Base-by-base conservation (phyloP, 441 rosid genomes). In the Rhodomyrtus psidioides region DNA sequence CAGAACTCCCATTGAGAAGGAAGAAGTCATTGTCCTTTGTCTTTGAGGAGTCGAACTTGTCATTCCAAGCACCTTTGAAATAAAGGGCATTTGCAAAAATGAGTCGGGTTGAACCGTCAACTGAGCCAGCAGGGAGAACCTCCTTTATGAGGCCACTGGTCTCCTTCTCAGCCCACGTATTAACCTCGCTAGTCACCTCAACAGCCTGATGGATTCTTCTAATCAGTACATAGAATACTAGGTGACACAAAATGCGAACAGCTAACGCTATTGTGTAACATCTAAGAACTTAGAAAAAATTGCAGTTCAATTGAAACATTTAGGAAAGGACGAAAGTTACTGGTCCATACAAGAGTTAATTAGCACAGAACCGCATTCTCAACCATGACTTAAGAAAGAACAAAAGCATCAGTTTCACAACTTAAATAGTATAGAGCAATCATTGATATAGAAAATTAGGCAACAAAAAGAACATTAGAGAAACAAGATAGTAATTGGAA, bases 11-110 rank as follows among this genome's bases (percentile, higher is more conserved):
- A 62, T 90, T 90, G 55, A 91, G 87, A 86, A 93, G 97, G 88
- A 93, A 90, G 90, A 97, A 97, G 44, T 94, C 95, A 51, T 85
- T 60, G 34, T 93, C 95, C 85, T 91, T 89, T 3, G 97, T 94
- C 82, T 89, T 56, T 2, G 93, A 92, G 3, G 91, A 87, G 83
- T 95, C 94, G 58, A 95, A 95, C 83, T 92, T 92, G 82, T 95
- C 94, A 79, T 59, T 88, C 98, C 99, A 97, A 85, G 95, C 92
- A 26, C 97, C 98, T 83, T 95, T 95, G 88, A 97, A 97, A 85
- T 97, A 97, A 23, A 97, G 90, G 46, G 97, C 99, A 91, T 95
- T 95, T 2, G 96, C 92, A 53, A 95, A 88, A 26, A 97, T 91
- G 82, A 97, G 93, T 87, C 89, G 91, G 24, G 97, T 93, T 53